Evolutionary conservation across 495 filamentous ascomycete species (phyloP).

Genomic region (Aspergillus avenaceus): DNA sequence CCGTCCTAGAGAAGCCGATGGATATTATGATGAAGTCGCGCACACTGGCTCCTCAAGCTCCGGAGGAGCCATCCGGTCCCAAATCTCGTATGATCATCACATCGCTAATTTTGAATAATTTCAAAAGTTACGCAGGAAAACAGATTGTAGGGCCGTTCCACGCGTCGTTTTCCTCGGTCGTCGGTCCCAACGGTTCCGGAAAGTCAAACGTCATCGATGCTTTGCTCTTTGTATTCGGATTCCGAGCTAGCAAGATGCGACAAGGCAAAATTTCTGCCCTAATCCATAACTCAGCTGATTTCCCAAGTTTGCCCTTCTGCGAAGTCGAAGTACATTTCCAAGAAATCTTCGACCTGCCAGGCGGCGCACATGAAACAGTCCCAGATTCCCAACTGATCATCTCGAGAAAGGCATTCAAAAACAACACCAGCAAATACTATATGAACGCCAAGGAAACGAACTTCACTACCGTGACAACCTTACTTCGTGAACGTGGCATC

Average conservation of each 20-base stretch:
- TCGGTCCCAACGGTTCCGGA: slow-evolving; percentile 95
- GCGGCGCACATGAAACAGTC: slow-evolving; percentile 66
- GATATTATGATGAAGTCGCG: slow-evolving; percentile 91
- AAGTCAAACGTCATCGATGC: slow-evolving; percentile 99
- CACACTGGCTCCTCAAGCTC: slow-evolving; percentile 57
- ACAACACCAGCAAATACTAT: slow-evolving; percentile 96
- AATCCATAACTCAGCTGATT: slow-evolving; percentile 90
- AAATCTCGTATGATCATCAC: slow-evolving; percentile 88
- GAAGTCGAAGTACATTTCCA: slow-evolving; percentile 96
- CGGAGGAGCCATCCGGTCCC: slow-evolving; percentile 66
- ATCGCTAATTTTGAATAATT: slow-evolving; percentile 84
- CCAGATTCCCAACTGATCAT: slow-evolving; percentile 81
- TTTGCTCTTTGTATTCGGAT: slow-evolving; percentile 94
- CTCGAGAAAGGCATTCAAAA: slow-evolving; percentile 92
- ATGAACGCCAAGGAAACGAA: slow-evolving; percentile 85
- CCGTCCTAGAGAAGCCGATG: slow-evolving; percentile 82
- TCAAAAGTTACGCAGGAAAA: slow-evolving; percentile 95
- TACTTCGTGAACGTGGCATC: slow-evolving; percentile 85
- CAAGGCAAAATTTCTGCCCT: slow-evolving; percentile 97
- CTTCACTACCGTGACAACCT: slow-evolving; percentile 82
- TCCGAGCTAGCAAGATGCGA: slow-evolving; percentile 98
- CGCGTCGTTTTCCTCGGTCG: slow-evolving; percentile 96
- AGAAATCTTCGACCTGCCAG: slow-evolving; percentile 83
- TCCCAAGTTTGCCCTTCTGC: slow-evolving; percentile 80
- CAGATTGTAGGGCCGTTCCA: slow-evolving; percentile 98